Evolutionary conservation across 1,284 basidiomycete genomes (phyloP).

Genomic region (Puccinia triticina): DNA sequence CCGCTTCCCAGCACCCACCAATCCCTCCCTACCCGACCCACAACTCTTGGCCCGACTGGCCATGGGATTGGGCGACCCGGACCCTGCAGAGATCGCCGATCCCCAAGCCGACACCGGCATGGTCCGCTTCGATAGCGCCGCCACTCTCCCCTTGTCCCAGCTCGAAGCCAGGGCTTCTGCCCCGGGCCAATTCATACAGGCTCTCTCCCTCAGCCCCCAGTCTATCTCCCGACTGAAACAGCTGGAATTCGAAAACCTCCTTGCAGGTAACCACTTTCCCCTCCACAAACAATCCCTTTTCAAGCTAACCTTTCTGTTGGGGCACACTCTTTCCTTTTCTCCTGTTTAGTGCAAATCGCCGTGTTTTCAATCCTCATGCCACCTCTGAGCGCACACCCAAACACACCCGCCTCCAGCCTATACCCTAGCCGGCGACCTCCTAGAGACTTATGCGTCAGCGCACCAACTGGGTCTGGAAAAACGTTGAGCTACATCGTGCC

Average conservation of each 20-base stretch:
- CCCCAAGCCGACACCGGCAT: constrained; percentile 8
- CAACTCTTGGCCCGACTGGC: constrained; percentile 46
- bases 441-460: constrained; percentile 89
- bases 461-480: constrained; percentile 96
- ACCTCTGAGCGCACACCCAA: constrained; percentile 56
- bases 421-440: constrained; percentile 74
- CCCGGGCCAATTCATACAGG: constrained; percentile 74
- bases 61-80: constrained; percentile 39
- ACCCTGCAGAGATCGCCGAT: background rate
- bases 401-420: constrained; percentile 62
- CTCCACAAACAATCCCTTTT: constrained; percentile 20
- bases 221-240: constrained; percentile 71
- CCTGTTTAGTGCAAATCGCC: constrained; percentile 73
- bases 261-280: constrained; percentile 69
- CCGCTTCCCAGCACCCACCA: constrained; percentile 43
- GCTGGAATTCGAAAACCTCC: constrained; percentile 77
- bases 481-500: constrained; percentile 92
- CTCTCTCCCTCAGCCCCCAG: constrained; percentile 66
- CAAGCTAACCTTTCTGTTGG: too few relatives aligned
- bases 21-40: constrained; percentile 43
- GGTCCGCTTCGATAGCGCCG: constrained; percentile 51
- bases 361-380: constrained; percentile 77
- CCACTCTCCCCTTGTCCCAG: constrained; percentile 57
- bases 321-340: constrained; percentile 13
- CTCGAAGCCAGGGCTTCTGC: constrained; percentile 72